Evolutionary conservation across 2,329 filamentous ascomycete species (phyloP).

Genomic region (Penicillium sp.): DNA sequence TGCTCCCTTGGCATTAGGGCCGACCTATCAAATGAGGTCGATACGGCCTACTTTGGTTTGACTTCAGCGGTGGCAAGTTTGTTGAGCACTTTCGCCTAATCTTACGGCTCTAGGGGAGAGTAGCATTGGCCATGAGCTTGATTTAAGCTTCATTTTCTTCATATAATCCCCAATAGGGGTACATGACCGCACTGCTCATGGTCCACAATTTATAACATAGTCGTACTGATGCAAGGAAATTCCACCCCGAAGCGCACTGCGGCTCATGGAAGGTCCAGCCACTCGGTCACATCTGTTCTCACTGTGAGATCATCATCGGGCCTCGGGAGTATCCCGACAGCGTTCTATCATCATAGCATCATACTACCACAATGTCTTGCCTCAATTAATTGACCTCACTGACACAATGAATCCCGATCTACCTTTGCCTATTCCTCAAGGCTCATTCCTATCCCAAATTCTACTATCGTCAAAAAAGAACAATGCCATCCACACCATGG

Average conservation of each 20-base stretch:
- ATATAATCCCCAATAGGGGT: neutral
- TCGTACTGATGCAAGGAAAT: neutral
- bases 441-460: neutral
- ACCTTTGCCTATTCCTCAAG: neutral
- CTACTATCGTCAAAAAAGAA: neutral
- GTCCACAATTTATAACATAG: too few species aligned
- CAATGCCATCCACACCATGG: slow-evolving; percentile 20
- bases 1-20: neutral
- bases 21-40: neutral
- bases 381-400: neutral
- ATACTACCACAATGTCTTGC: neutral
- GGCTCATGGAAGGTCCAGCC: neutral
- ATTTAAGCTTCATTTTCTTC: neutral
- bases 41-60: neutral
- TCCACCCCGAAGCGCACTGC: neutral
- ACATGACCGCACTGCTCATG: too few species aligned
- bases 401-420: neutral
- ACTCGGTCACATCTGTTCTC: slow-evolving; percentile 10
- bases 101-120: neutral
- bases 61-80: neutral
- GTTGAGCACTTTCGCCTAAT: neutral
- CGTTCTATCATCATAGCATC: slow-evolving; percentile 15
- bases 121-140: neutral
- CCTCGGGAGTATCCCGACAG: neutral
- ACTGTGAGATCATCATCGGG: slow-evolving; percentile 15